phyloP scores from a whole-genome alignment of 257 asterid species.

The Scutellaria galericulata region DNA sequence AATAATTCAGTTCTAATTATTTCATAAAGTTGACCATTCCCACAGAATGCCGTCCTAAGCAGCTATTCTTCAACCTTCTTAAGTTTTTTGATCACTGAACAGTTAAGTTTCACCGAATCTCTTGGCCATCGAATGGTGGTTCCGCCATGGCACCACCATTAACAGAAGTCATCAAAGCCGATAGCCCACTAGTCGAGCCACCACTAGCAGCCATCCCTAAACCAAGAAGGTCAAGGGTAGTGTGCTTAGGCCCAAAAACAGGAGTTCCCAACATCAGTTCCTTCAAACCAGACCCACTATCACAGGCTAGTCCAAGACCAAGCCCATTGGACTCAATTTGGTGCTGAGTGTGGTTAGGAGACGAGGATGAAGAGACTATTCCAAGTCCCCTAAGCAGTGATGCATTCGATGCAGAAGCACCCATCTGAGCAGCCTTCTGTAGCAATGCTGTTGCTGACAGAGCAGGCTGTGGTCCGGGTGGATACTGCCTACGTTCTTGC shows the following conservation, averaged over 20 bases:
- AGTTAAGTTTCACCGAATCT: conserved; percentile 43
- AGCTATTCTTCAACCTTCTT: background rate
- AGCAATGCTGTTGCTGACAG: conserved; percentile 90
- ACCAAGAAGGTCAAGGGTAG: conserved; percentile 89
- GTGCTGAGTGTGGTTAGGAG: conserved; percentile 39
- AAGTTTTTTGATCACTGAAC: too few relatives aligned
- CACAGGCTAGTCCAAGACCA: conserved; percentile 72
- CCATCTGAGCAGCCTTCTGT: conserved; percentile 91
- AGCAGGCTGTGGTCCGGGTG: conserved; percentile 59
- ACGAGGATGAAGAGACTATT: conserved; percentile 56
- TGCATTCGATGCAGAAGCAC: conserved; percentile 63
- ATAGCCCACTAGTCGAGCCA: conserved; percentile 57
- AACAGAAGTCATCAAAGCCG: conserved; percentile 70
- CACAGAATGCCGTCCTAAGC: background rate
- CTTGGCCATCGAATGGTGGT: conserved; percentile 43
- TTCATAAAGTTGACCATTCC: background rate
- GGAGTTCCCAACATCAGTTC: conserved; percentile 90
- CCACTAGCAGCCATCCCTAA: conserved; percentile 84
- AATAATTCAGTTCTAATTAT: background rate
- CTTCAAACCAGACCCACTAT: conserved; percentile 68
- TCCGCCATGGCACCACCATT: conserved; percentile 48
- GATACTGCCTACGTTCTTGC: conserved; percentile 73
- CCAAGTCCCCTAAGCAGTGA: conserved; percentile 73
- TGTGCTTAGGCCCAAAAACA: conserved; percentile 73
- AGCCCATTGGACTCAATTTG: conserved; percentile 53